Evolutionary conservation across 2,329 filamentous ascomycete species (phyloP).

Genomic region (Lomentospora prolificans): DNA sequence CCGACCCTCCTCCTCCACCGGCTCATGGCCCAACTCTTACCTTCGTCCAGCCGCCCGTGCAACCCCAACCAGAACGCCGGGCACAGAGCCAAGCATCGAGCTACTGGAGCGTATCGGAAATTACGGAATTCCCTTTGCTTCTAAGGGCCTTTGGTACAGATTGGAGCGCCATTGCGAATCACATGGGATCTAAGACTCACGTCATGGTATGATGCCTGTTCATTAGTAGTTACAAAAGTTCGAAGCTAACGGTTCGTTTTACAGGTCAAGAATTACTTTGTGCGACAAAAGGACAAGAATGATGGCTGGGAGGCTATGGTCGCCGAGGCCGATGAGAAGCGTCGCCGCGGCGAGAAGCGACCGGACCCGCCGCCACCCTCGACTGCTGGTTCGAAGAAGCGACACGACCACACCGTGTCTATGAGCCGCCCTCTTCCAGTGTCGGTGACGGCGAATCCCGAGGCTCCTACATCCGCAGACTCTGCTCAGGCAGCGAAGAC

Average conservation of each 20-base stretch:
- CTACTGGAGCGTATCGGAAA: slow-evolving; percentile 80
- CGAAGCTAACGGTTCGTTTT: slow-evolving; percentile 12
- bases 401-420: slow-evolving; percentile 35
- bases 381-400: slow-evolving; percentile 34
- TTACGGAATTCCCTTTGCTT: slow-evolving; percentile 64
- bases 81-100: slow-evolving; percentile 56
- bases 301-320: slow-evolving; percentile 50
- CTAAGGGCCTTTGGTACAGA: slow-evolving; percentile 70
- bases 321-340: slow-evolving; percentile 49
- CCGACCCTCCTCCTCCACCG: slow-evolving; percentile 37
- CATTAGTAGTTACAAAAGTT: too few relatives aligned
- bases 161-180: slow-evolving; percentile 62
- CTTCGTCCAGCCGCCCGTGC: slow-evolving; percentile 23
- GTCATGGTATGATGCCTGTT: slow-evolving; percentile 57
- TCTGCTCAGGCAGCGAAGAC: not conserved
- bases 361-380: slow-evolving; percentile 51
- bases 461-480: slow-evolving; percentile 4
- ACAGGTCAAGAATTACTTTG: slow-evolving; percentile 61
- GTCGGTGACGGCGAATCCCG: slow-evolving; percentile 4
- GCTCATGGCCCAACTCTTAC: slow-evolving; percentile 42
- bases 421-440: slow-evolving; percentile 27
- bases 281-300: slow-evolving; percentile 49
- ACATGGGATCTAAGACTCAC: slow-evolving; percentile 76
- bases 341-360: slow-evolving; percentile 44
- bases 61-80: slow-evolving; percentile 39